Base-by-base conservation (phyloP, 192 early-diverging fungal species). In the Rhizophagus sp. region DNA sequence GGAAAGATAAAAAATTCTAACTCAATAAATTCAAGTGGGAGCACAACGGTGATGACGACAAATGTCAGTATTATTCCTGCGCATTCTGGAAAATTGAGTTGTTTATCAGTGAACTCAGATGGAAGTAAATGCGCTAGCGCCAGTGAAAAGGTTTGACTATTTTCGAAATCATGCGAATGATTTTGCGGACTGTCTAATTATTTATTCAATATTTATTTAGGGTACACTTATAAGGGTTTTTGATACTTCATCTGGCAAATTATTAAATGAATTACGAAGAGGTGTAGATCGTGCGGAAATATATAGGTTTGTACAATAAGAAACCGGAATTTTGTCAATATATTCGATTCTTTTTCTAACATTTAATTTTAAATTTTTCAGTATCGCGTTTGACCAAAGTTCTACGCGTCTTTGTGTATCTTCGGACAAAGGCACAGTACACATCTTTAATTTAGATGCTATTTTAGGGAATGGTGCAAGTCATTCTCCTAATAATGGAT, bases 151-250 rank as follows among this genome's bases (percentile, higher is more conserved):
- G 81, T 82, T 57, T 22, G 52, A 12, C 11, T 47, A 47, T 12
- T 47, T 47, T 30, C 15, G 27, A 47, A 25, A 49, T 24, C 4
- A 33, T 79, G 17, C 8, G 52, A 62, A 33, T 24, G 30, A 47
- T 34, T 27, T 25, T 66, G 2, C 1, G 9, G 63, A 79, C n/a
- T 73, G 6, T 75, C n/a, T 57, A 65, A n/a, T 34, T 44, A 34
- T 24, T 63, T 61, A 25, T 62, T 6, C 17, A 65, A 24, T 27
- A 30, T 65, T 9, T 24, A 64, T 33, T 65, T 78, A 82, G 75
- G 97, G 96, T 39, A 99, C 97, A 4, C 87, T 99, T 19, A 92
- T 99, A 62, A 88, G 97, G 22, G 93, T 99, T 19, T 99, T 94
- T 78, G 91, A 96, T 81, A 91, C 92, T 0, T 79, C 87, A 63